Conservation (phyloP, 78 protist genomes). For the Protostelium mycophagum region DNA sequence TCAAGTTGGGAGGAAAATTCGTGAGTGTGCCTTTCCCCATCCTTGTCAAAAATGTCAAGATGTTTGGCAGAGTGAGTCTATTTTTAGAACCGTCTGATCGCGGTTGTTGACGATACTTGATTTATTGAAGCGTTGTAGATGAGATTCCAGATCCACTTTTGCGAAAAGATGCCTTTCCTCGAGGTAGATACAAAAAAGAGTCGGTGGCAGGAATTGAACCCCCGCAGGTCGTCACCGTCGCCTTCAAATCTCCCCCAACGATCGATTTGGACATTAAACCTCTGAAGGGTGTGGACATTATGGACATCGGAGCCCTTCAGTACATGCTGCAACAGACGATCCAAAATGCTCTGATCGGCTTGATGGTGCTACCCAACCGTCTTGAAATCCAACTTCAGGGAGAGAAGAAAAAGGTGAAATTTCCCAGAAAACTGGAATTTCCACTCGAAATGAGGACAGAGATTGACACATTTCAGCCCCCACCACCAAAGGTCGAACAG, state of each 20-base stretch:
- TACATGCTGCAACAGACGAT: background rate
- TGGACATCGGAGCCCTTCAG: background rate
- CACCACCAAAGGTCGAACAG: too few relatives aligned
- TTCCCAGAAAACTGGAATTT: too few relatives aligned
- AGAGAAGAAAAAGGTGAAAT: background rate
- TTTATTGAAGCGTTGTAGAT: background rate
- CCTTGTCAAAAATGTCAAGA: background rate
- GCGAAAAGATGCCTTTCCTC: background rate
- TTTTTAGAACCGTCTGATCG: too few relatives aligned
- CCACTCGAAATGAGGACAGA: too few relatives aligned
- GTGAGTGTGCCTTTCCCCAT: background rate
- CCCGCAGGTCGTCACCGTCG: background rate
- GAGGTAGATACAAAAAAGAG: too few relatives aligned
- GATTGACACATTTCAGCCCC: too few relatives aligned
- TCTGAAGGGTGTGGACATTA: background rate
- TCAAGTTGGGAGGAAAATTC: background rate
- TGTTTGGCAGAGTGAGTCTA: background rate
- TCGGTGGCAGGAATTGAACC: too few relatives aligned
- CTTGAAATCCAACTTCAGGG: background rate
- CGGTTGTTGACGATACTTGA: too few relatives aligned
- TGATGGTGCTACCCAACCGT: background rate
- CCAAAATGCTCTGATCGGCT: background rate
- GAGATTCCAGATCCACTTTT: background rate
- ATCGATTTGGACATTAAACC: background rate
- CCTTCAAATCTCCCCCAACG: background rate